Evolutionary conservation across 306 rosid species (phyloP), one percentile per base, ranked within the genome.

Genomic region (Ammopiptanthus mongolicus): DNA sequence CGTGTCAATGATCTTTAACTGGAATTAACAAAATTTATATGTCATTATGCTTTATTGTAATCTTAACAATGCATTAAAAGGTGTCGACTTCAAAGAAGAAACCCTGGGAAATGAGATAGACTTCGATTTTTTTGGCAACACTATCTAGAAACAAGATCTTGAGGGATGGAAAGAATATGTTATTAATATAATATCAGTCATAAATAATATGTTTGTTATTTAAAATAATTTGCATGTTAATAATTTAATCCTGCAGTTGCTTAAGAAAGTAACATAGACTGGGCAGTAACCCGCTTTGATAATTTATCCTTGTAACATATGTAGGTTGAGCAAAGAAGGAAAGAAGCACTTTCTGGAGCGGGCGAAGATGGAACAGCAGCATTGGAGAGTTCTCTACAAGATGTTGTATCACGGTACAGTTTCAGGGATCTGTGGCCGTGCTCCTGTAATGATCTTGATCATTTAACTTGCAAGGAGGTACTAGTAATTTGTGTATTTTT

Each of bases 381-480:
- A 69, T 68, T 85, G 15, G 96, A 82, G 79, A 73, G 93, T 81
- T 87, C 97, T 55, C 77, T 95, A 57, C 96, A 87, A 75, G 97
- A 95, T 83, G 90, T 95, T 81, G 93, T 88, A 44, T 90, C 97
- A 37, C 91, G 97, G 28, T 95, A 95, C 77, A 90, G 93, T 81
- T 95, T 90, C 77, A 91, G 87, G 98, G 98, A 91, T 75, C 89
- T 91, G 57, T 90, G 97, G 98, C 98, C 98, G 3, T 88, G 98
- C 86, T 73, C 96, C 44, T 80, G 95, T 8, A 87, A 82, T 75
- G 97, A 90, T 69, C 88, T 95, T 84, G 97, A 95, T 78, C 88
- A 87, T 84, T 88, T 95, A 79, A 42, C 93, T 19, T 80, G 90
- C 42, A 96, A 90, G 79, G 93, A 95, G 98, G 98, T 95, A 89